Conservation (phyloP, 1,139 yeast species). For the Pichia sp. region DNA sequence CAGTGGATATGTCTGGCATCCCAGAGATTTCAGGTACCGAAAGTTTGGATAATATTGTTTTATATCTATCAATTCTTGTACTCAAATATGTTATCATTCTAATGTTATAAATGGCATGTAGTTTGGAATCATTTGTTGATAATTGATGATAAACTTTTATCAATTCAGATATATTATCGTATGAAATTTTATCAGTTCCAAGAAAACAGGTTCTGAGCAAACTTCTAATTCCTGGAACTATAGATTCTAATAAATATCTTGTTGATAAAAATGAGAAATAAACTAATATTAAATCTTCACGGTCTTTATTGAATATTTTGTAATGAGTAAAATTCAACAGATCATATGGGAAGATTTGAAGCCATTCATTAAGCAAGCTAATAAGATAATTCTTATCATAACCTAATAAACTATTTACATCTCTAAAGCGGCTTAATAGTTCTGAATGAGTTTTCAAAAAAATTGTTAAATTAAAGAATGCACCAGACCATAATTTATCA, state of each 20-base stretch:
- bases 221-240: conserved; percentile 9
- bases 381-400: conserved; percentile 10
- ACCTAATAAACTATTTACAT: conserved; percentile 6
- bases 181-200: conserved; percentile 12
- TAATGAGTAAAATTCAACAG: conserved; percentile 3
- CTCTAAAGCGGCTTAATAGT: not conserved
- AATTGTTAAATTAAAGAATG: conserved; percentile 6
- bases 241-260: conserved; percentile 5
- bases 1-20: not conserved
- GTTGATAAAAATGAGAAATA: conserved; percentile 10
- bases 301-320: not conserved
- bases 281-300: conserved; percentile 1
- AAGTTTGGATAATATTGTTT: not conserved
- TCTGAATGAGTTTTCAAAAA: conserved; percentile 9
- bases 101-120: conserved; percentile 10
- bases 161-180: not conserved
- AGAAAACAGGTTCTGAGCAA: conserved; percentile 11
- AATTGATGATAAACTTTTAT: conserved; percentile 1
- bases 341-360: conserved; percentile 14
- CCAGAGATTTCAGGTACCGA: conserved; percentile 7
- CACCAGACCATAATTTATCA: conserved; percentile 1
- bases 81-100: conserved; percentile 10
- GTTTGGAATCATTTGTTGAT: conserved; percentile 1
- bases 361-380: conserved; percentile 13
- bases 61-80: conserved; percentile 2